Base-by-base conservation (phyloP, 129 eudicot species). In the Apium graveolens region DNA sequence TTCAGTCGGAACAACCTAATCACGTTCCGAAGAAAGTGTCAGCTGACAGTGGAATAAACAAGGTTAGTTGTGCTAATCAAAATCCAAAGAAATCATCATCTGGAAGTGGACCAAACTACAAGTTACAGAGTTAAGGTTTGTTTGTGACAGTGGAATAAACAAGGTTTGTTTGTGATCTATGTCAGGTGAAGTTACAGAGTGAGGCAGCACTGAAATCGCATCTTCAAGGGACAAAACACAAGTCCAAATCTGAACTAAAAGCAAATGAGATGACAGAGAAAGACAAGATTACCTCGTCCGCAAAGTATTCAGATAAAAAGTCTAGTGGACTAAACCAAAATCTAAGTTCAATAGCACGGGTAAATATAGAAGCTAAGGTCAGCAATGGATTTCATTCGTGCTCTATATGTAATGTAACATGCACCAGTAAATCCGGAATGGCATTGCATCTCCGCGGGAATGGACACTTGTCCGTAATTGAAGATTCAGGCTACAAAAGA, bases 101-200 rank as follows among this genome's bases (percentile, higher is more conserved):
- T 32, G 74, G 29, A 1, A 37, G 44, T 16, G 74, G 45, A 37
- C 27, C 74, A 70, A 70, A 37, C 73, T 46, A 39, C 74, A 78
- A 80, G 78, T n/a, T n/a, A n/a, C n/a, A n/a, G n/a, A n/a, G n/a
- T n/a, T n/a, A n/a, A n/a, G n/a, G n/a, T n/a, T n/a, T n/a, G n/a
- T n/a, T n/a, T n/a, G n/a, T n/a, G n/a, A n/a, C n/a, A n/a, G n/a
- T n/a, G n/a, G n/a, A n/a, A n/a, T n/a, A n/a, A n/a, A n/a, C n/a
- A n/a, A n/a, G n/a, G n/a, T 84, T 79, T 84, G 76, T 39, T 29
- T 84, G 87, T 74, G 80, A 68, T 29, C 8, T 81, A 63, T 84
- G 87, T 68, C 70, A 72, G 73, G 78, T 84, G 74, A 81, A 46
- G 41, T 66, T 76, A 45, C 32, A 72, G 20, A 73, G 82, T 57